Conservation (phyloP, 2,329 filamentous ascomycete genomes). For the Penicillium vulpinum region DNA sequence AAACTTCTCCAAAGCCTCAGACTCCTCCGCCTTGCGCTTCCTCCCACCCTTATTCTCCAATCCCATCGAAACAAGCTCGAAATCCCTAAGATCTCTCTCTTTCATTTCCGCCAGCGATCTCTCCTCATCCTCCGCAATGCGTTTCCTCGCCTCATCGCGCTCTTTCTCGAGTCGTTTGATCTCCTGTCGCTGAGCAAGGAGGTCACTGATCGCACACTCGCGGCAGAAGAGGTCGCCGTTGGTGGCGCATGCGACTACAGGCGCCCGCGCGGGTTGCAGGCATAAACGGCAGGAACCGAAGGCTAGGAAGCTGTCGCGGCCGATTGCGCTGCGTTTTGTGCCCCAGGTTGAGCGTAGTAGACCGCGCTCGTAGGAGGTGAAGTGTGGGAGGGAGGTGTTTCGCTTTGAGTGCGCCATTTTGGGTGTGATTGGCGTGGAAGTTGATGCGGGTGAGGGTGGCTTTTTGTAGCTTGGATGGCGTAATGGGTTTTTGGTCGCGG, state of each 20-base stretch:
- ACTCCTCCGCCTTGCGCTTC: conserved; percentile 8
- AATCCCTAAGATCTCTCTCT: conserved; percentile 71
- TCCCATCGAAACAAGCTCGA: conserved; percentile 81
- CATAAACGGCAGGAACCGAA: conserved; percentile 89
- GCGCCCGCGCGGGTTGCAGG: conserved; percentile 74
- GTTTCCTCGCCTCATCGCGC: conserved; percentile 61
- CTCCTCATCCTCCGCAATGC: conserved; percentile 61
- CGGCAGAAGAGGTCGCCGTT: conserved; percentile 91
- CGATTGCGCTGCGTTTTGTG: conserved; percentile 77
- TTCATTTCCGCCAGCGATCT: conserved; percentile 68
- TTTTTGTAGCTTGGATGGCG: conserved; percentile 3
- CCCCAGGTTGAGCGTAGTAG: conserved; percentile 82
- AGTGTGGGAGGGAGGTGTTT: conserved; percentile 89
- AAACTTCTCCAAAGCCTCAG: conserved; percentile 24
- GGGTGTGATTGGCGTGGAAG: not conserved
- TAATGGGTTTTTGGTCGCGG: conserved; percentile 3
- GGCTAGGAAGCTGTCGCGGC: conserved; percentile 85
- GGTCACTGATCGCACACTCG: conserved; percentile 87
- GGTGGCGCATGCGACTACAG: conserved; percentile 76
- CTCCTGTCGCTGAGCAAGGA: conserved; percentile 89
- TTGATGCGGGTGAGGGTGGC: not conserved
- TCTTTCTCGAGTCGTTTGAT: conserved; percentile 76
- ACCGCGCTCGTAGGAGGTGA: conserved; percentile 86
- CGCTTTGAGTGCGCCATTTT: conserved; percentile 63
- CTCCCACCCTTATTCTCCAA: conserved; percentile 32